Percentiles rank a stretch among this genome's conserved stretches.
Conservation (phyloP, 768 basidiomycete genomes). For the Tulasnella sp. region DNA sequence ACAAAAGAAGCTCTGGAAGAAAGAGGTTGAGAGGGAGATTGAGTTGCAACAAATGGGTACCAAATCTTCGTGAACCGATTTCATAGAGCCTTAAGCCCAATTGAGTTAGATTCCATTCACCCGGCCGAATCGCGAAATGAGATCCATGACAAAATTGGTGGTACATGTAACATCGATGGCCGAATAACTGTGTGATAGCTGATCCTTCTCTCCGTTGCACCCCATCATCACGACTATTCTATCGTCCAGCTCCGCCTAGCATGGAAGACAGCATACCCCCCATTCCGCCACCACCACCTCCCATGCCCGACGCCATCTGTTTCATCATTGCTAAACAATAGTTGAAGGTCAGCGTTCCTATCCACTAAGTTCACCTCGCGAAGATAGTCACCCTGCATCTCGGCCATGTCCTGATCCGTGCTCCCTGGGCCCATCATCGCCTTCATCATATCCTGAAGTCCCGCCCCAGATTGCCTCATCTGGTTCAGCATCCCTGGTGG, state of each 20-base stretch:
- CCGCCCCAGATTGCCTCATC: constrained; percentile 72
- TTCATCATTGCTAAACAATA: constrained; percentile 67
- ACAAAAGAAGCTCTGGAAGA: constrained; percentile 50
- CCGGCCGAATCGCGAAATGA: neutral
- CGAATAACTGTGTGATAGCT: too few relatives aligned
- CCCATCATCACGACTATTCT: neutral
- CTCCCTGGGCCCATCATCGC: constrained; percentile 88
- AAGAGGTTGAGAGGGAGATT: constrained; percentile 26
- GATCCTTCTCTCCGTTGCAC: too few relatives aligned
- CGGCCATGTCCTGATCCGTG: constrained; percentile 70
- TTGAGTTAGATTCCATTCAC: neutral
- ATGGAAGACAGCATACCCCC: constrained; percentile 23
- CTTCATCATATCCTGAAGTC: constrained; percentile 95
- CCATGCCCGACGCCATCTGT: constrained; percentile 49
- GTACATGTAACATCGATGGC: too few relatives aligned
- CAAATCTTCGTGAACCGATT: too few relatives aligned
- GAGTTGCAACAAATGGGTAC: neutral
- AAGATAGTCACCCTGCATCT: constrained; percentile 70
- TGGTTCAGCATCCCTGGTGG: constrained; percentile 94
- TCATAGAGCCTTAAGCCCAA: neutral
- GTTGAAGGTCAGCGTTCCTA: neutral
- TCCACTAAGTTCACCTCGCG: constrained; percentile 2
- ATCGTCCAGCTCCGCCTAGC: constrained; percentile 20
- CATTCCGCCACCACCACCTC: constrained; percentile 28
- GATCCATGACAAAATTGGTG: too few relatives aligned